phyloP scores from a whole-genome alignment of 768 basidiomycete genomes.

The Termitomyces sp. region DNA sequence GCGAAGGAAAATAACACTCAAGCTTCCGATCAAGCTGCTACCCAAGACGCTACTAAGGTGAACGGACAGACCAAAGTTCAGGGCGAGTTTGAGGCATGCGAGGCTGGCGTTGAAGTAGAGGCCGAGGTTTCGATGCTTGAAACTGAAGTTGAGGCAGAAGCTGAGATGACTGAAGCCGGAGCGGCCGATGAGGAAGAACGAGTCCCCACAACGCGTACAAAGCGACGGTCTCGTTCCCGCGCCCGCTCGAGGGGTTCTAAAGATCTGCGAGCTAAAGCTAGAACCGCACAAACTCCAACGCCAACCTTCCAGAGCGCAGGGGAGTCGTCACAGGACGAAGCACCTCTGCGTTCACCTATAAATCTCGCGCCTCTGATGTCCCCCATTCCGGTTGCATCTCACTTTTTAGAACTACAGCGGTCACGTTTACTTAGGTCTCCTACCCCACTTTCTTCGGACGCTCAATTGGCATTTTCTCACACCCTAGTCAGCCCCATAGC shows the following conservation, averaged over 20 bases:
- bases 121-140: slow-evolving; percentile 15
- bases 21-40: slow-evolving; percentile 2
- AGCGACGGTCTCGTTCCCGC: slow-evolving; percentile 73
- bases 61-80: slow-evolving; percentile 4
- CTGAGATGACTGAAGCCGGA: slow-evolving; percentile 29
- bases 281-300: slow-evolving; percentile 40
- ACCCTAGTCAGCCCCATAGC: slow-evolving; percentile 64
- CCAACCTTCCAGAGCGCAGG: slow-evolving; percentile 42
- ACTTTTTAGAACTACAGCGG: slow-evolving; percentile 52
- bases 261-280: slow-evolving; percentile 63
- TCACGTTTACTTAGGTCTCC: slow-evolving; percentile 45
- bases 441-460: slow-evolving; percentile 48
- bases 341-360: slow-evolving; percentile 30
- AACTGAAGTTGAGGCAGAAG: slow-evolving; percentile 21
- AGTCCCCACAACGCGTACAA: slow-evolving; percentile 42
- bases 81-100: slow-evolving; percentile 1
- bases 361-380: slow-evolving; percentile 35
- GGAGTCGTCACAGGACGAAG: slow-evolving; percentile 73
- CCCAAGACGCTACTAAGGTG: neutral
- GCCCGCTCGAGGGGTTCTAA: slow-evolving; percentile 73
- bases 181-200: slow-evolving; percentile 38
- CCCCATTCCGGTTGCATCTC: slow-evolving; percentile 39
- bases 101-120: slow-evolving; percentile 6
- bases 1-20: slow-evolving; percentile 24
- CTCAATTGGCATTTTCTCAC: slow-evolving; percentile 53